Base-by-base conservation (phyloP, 2,329 filamentous ascomycete genomes). In the Coniochaeta ligniaria region DNA sequence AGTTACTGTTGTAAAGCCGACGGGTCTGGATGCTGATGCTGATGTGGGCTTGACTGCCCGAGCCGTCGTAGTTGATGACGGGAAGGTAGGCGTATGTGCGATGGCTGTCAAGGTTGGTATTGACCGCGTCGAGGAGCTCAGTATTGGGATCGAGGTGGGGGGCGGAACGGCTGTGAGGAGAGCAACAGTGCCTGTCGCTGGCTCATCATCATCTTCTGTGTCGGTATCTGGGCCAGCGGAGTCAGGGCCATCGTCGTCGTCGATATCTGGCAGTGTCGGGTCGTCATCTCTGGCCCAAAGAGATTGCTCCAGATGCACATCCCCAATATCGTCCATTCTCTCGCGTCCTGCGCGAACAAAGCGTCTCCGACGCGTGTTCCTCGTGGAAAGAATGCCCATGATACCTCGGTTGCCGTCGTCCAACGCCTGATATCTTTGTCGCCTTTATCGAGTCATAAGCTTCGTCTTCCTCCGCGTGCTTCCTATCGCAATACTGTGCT, bases 141-240 rank as follows among this genome's bases (percentile, higher is more conserved):
- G 12, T 1, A n/a, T 7, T 8, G 22, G 47, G 6, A 31, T n/a
- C 9, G 17, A 45, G 57, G 22, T 31, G 45, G 52, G 45, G 26
- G 28, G 56, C 20, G 56, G 31, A 38, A 22, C 38, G 50, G 28
- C 24, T 31, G 55, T 57, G 61, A 55, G 59, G 56, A 31, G 58
- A 43, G 60, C 61, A 60, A 35, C 60, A 60, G 63, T 60, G 41
- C 56, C 57, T 59, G 60, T 60, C 57, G 61, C 62, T 57, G 60
- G 59, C 59, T 43, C 62, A 57, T 58, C 59, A 55, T 55, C 58
- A 52, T 52, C 47, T 6, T 52, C 45, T 50, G 22, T 26, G 4
- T 50, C 45, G 20, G 22, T 50, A 20, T 50, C 47, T 12, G 47
- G 47, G 24, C 24, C 47, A 7, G 17, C 47, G 38, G 6, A 3